A percentile compares a stretch with the other conserved stretches of the same genome.
Evolutionary conservation across 768 basidiomycete species (phyloP).

Genomic region (Harrya chromipes): DNA sequence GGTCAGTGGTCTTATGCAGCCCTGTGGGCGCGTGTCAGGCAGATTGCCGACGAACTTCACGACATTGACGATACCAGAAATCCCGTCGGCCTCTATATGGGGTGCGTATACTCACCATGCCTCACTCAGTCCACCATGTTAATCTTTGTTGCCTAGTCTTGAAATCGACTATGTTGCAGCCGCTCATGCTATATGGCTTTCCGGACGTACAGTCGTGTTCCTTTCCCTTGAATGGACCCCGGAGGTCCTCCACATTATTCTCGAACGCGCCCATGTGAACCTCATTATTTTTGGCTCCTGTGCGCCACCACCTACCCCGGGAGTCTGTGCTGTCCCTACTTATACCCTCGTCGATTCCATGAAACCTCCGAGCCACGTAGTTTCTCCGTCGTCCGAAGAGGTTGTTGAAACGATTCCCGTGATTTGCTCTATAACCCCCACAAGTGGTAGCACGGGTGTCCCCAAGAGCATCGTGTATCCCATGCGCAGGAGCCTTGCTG

Average conservation of each 20-base stretch:
- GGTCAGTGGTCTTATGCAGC: constrained; percentile 29
- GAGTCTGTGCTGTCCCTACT: constrained; percentile 18
- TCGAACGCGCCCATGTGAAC: constrained; percentile 18
- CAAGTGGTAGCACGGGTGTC: constrained; percentile 30
- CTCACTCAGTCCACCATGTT: background rate
- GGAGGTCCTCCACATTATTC: constrained; percentile 24
- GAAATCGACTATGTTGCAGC: constrained; percentile 31
- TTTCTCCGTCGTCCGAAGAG: constrained; percentile 17
- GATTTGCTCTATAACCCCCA: constrained; percentile 27
- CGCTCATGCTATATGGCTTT: constrained; percentile 30
- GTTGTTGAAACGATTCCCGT: constrained; percentile 19
- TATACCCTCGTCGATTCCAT: constrained; percentile 10
- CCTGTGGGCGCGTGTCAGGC: constrained; percentile 29
- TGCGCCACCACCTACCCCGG: constrained; percentile 10
- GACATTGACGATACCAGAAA: constrained; percentile 12
- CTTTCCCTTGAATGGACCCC: constrained; percentile 30
- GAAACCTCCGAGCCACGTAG: constrained; percentile 5
- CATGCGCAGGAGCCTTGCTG: constrained; percentile 23
- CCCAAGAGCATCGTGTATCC: constrained; percentile 32
- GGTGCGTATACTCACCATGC: constrained; percentile 7
- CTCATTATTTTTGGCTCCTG: constrained; percentile 21
- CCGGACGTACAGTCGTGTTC: constrained; percentile 24
- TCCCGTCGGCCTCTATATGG: constrained; percentile 27
- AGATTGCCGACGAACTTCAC: constrained; percentile 22
- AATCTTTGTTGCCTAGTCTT: constrained; percentile 12